Evolutionary conservation across 768 basidiomycete genomes (phyloP).

Genomic region (Hortiboletus campestris): DNA sequence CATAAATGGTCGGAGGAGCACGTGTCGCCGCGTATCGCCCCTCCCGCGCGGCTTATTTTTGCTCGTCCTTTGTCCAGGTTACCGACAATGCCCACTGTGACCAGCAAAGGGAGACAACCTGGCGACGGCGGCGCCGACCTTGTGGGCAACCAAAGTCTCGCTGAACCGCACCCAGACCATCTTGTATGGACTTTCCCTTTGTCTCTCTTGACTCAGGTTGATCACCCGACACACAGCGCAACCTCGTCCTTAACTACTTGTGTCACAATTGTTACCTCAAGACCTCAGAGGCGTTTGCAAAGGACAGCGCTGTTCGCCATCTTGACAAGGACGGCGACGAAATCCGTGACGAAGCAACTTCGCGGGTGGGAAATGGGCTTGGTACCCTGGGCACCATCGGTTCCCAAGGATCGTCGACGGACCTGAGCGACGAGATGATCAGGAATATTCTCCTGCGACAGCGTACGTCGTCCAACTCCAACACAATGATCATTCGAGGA

Average conservation of each 20-base stretch:
- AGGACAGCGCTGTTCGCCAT: conserved; percentile 59
- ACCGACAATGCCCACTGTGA: conserved; percentile 18
- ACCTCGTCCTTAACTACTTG: conserved; percentile 74
- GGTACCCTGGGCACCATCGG: not conserved
- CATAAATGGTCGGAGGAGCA: conserved; percentile 8
- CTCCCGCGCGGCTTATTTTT: not conserved
- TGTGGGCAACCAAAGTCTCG: conserved; percentile 24
- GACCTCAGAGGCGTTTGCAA: conserved; percentile 67
- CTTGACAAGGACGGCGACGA: conserved; percentile 74
- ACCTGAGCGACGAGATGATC: conserved; percentile 40
- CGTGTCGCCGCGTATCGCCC: conserved; percentile 7
- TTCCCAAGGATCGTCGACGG: conserved; percentile 19
- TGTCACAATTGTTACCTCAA: conserved; percentile 69
- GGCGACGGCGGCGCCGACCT: conserved; percentile 1
- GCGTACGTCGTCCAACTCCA: conserved; percentile 38
- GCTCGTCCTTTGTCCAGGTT: not conserved
- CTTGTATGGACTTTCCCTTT: conserved; percentile 35
- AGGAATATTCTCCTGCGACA: conserved; percentile 51
- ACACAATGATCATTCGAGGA: not conserved
- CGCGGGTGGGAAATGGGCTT: conserved; percentile 3
- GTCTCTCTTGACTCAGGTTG: not conserved
- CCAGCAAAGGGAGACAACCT: conserved; percentile 19
- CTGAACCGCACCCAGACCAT: conserved; percentile 41
- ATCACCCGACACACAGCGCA: conserved; percentile 42
- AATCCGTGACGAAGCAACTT: conserved; percentile 32